phyloP scores from a whole-genome alignment of 1,284 basidiomycete genomes.

The Fistulina hepatica region DNA sequence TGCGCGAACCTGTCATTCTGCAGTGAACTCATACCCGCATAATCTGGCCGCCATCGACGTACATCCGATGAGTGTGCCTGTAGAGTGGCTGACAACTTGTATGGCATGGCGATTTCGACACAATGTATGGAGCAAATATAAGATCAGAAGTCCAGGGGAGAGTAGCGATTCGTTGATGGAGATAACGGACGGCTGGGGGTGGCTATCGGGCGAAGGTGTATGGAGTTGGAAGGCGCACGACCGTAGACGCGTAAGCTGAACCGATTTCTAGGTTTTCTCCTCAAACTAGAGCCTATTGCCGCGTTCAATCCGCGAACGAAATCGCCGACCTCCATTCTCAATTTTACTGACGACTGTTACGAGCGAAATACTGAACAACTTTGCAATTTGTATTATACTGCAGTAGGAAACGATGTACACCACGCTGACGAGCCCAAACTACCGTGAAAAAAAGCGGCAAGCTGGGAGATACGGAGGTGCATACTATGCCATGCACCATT shows the following conservation, averaged over 20 bases:
- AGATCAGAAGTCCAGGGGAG: conserved; percentile 5
- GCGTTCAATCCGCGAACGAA: background rate
- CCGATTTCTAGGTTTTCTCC: background rate
- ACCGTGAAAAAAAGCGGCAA: conserved; percentile 38
- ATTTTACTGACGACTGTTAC: background rate
- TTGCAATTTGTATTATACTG: conserved; percentile 1
- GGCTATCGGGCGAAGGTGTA: background rate
- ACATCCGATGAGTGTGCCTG: conserved; percentile 65
- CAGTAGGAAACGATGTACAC: conserved; percentile 50
- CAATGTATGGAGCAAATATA: conserved; percentile 12
- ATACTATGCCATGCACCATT: conserved; percentile 78
- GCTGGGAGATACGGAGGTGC: conserved; percentile 79
- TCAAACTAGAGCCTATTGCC: background rate
- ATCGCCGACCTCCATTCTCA: background rate
- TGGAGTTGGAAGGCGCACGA: background rate
- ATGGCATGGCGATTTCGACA: too few relatives aligned
- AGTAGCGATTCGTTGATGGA: too few relatives aligned
- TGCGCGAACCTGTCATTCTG: conserved; percentile 54
- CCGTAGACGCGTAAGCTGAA: background rate
- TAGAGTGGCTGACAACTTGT: conserved; percentile 76
- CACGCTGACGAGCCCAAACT: conserved; percentile 72
- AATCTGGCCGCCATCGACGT: conserved; percentile 21
- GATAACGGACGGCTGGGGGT: too few relatives aligned
- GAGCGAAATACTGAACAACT: too few relatives aligned
- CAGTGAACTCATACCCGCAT: conserved; percentile 4